Evolutionary conservation across 148 eudicot species (phyloP).

Genomic region (Heliosperma pusillum): DNA sequence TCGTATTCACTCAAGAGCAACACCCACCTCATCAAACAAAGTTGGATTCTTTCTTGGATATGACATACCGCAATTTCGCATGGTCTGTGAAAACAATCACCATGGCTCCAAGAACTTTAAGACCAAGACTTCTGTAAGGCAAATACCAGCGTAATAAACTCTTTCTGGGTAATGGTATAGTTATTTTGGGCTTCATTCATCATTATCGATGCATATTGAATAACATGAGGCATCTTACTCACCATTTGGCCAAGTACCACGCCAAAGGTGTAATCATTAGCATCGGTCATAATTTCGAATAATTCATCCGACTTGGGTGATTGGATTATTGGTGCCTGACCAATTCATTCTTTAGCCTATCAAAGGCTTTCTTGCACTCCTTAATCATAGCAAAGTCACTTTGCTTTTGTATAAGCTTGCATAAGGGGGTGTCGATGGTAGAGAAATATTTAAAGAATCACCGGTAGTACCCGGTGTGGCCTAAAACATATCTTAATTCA

Average conservation of each 20-base stretch:
- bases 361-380: too few relatives aligned
- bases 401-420: too few relatives aligned
- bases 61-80: background rate
- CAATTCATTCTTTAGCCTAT: too few relatives aligned
- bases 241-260: background rate
- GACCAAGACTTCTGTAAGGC: background rate
- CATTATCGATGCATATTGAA: background rate
- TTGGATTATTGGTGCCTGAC: too few relatives aligned
- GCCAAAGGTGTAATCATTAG: background rate
- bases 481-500: too few relatives aligned
- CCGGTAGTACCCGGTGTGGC: too few relatives aligned
- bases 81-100: background rate
- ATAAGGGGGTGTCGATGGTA: too few relatives aligned
- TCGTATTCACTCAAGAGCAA: background rate
- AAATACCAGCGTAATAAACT: background rate
- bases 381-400: too few relatives aligned
- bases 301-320: too few relatives aligned
- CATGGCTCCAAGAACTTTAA: background rate
- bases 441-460: too few relatives aligned
- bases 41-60: background rate
- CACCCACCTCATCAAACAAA: background rate
- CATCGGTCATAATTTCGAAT: background rate
- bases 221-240: background rate
- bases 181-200: background rate
- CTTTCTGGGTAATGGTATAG: background rate